phyloP scores from a whole-genome alignment of 73 alveolate genomes.

The Stentor coeruleus region DNA sequence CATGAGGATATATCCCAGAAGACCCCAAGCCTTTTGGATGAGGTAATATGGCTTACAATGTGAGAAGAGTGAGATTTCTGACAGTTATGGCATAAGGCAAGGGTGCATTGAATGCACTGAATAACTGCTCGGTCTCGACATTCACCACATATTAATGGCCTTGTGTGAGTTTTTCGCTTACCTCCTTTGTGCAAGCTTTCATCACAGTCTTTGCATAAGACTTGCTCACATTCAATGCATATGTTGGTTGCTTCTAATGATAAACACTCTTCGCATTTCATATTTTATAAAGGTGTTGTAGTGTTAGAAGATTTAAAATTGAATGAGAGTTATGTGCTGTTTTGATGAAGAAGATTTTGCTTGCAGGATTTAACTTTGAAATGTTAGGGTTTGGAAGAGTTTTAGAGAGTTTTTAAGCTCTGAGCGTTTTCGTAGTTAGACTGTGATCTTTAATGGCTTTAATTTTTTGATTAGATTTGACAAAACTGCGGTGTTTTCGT shows the following conservation, averaged over 20 bases:
- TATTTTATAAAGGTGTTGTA: no score
- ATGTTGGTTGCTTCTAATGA: background rate
- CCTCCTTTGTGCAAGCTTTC: slow-evolving; percentile 27
- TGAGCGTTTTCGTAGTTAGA: no score
- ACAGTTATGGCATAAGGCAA: background rate
- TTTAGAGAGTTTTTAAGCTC: no score
- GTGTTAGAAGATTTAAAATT: no score
- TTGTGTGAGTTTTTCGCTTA: slow-evolving; percentile 27
- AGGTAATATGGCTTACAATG: background rate
- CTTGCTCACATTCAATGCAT: slow-evolving; percentile 33
- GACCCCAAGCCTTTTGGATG: background rate
- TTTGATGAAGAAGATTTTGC: no score
- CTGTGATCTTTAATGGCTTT: no score
- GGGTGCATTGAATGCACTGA: background rate
- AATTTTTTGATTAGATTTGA: no score
- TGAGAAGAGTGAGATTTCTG: background rate
- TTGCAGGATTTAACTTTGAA: no score
- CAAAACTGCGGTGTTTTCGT: no score
- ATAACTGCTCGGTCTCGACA: slow-evolving; percentile 2
- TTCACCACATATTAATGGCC: background rate
- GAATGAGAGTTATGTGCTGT: no score
- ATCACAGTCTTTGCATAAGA: slow-evolving; percentile 30
- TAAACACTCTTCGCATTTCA: slow-evolving; percentile 28
- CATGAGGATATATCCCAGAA: background rate
- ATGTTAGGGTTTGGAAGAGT: no score